These are phyloP conservation scores for Stereum hirsutum DNA, from an alignment of 1,284 basidiomycete species.

Conservation along the genomic window DNA sequence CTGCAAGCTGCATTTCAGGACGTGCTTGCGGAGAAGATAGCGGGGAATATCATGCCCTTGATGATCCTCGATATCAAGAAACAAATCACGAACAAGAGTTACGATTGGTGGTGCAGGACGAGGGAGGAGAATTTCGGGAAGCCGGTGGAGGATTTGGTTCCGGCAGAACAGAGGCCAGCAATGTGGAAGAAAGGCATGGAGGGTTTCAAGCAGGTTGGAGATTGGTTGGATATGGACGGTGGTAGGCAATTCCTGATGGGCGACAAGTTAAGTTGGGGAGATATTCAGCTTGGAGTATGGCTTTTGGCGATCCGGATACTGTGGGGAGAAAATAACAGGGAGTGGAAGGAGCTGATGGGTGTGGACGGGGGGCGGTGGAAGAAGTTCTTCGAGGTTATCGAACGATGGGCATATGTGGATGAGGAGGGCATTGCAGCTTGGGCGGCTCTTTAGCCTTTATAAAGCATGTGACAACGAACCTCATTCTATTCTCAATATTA, in stretches of 20 bases:
- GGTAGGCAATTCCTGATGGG: constrained; percentile 17
- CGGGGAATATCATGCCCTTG: constrained; percentile 5
- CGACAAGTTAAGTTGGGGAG: no score
- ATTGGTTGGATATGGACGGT: constrained; percentile 22
- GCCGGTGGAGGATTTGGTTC: constrained; percentile 25
- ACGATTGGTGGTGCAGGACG: constrained; percentile 27
- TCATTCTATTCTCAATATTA: no score
- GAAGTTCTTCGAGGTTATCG: neutral
- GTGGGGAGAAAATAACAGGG: neutral
- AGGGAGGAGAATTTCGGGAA: constrained; percentile 23
- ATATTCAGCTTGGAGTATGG: no score
- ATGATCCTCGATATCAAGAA: constrained; percentile 15
- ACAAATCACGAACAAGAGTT: constrained; percentile 22
- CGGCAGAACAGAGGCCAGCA: constrained; percentile 15
- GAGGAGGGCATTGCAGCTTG: no score
- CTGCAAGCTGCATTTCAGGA: constrained; percentile 24
- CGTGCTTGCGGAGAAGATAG: constrained; percentile 8
- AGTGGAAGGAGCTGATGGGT: constrained; percentile 1
- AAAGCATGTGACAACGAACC: no score
- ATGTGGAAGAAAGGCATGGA: constrained; percentile 24
- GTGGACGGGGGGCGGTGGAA: constrained; percentile 2
- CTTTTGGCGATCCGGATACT: no score
- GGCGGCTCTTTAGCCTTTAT: no score
- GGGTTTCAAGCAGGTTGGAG: constrained; percentile 18
- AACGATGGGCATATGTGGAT: neutral